phyloP scores from a whole-genome alignment of 2,329 filamentous ascomycete genomes.

The Tolypocladium paradoxum region DNA sequence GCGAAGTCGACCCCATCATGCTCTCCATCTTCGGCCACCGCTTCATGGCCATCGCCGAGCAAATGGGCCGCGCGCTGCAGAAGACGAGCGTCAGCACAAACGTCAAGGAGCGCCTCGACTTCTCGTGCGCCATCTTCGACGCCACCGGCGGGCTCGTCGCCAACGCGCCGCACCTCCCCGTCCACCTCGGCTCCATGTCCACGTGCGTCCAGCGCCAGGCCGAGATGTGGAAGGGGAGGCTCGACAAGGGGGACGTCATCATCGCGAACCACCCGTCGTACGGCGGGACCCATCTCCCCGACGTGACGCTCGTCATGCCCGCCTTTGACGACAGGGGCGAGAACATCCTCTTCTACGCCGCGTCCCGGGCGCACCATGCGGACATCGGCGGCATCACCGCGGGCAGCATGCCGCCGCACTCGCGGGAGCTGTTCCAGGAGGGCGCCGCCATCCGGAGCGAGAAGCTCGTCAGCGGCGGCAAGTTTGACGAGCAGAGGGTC shows the following conservation, averaged over 20 bases:
- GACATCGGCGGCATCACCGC: constrained; percentile 66
- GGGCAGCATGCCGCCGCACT: constrained; percentile 73
- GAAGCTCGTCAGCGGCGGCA: constrained; percentile 64
- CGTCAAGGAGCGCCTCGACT: constrained; percentile 72
- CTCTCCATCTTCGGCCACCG: constrained; percentile 69
- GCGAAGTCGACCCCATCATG: constrained; percentile 45
- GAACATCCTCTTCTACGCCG: constrained; percentile 39
- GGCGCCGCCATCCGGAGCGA: constrained; percentile 54
- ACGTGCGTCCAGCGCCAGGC: constrained; percentile 62
- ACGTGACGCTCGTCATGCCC: constrained; percentile 26
- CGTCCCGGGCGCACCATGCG: constrained; percentile 43
- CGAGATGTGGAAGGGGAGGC: constrained; percentile 50
- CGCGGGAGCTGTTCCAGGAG: constrained; percentile 53
- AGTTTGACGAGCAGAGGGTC: constrained; percentile 70
- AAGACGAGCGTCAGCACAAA: constrained; percentile 71
- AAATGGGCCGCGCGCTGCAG: constrained; percentile 69
- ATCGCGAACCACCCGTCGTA: constrained; percentile 23
- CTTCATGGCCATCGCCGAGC: constrained; percentile 78
- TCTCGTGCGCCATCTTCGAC: constrained; percentile 72
- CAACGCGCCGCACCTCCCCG: constrained; percentile 66
- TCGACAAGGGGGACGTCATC: constrained; percentile 24
- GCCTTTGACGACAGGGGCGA: constrained; percentile 38
- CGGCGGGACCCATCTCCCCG: constrained; percentile 27
- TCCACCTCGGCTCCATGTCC: constrained; percentile 68
- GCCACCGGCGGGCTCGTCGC: constrained; percentile 61